These are phyloP conservation scores for Boehmeria nivea DNA, from an alignment of 306 rosid species.

Conservation along the genomic window DNA sequence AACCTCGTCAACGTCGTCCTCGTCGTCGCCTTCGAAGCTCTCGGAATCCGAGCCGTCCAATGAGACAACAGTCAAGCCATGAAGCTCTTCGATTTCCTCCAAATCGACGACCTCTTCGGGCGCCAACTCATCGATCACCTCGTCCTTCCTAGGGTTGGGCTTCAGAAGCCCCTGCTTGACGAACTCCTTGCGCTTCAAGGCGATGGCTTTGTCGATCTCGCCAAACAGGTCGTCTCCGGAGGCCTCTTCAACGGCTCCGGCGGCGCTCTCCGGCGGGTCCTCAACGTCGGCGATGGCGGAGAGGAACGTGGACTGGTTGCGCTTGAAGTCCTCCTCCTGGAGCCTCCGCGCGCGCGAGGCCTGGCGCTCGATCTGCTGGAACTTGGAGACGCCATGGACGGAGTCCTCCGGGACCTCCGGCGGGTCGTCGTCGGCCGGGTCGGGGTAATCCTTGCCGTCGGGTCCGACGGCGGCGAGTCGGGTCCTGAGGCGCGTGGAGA, in stretches of 20 bases:
- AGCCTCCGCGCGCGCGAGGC: conserved; percentile 69
- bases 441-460: conserved; percentile 70
- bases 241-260: conserved; percentile 19
- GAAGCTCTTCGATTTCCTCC: conserved; percentile 72
- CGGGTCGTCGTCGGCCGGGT: conserved; percentile 80
- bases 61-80: conserved; percentile 34
- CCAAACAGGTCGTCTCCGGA: conserved; percentile 72
- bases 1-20: conserved; percentile 7
- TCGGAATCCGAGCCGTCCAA: conserved; percentile 32
- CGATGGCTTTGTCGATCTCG: conserved; percentile 80
- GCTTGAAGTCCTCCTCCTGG: conserved; percentile 62
- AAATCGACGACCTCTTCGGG: conserved; percentile 70
- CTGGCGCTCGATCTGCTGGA: conserved; percentile 69
- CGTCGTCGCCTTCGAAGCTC: conserved; percentile 19
- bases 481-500: conserved; percentile 8
- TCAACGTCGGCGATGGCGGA: conserved; percentile 78
- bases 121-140: conserved; percentile 44
- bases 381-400: conserved; percentile 68
- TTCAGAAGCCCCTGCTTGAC: conserved; percentile 76
- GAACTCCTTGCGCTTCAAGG: conserved; percentile 80
- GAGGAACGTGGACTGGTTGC: conserved; percentile 73
- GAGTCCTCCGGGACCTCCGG: conserved; percentile 71
- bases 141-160: conserved; percentile 67
- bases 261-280: conserved; percentile 48
- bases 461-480: conserved; percentile 48